Percentiles rank a stretch among this genome's conserved stretches.
These are phyloP conservation scores for Cercophora scortea DNA, from an alignment of 495 filamentous ascomycete species.

Conservation along the genomic window DNA sequence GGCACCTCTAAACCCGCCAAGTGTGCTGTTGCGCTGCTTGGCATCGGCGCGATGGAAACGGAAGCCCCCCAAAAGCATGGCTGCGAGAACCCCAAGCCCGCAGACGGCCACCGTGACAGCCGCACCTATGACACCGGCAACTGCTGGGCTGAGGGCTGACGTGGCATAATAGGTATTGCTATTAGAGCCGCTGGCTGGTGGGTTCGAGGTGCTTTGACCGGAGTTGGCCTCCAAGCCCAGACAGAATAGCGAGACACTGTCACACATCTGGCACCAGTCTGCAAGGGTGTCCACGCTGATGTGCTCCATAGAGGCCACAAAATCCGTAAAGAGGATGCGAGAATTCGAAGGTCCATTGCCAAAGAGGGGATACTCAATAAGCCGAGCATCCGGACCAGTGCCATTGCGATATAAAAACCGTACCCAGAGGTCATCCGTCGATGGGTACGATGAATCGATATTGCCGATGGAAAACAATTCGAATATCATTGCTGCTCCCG, in stretches of 20 bases:
- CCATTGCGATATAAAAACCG: conserved; percentile 34
- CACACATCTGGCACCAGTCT: conserved; percentile 27
- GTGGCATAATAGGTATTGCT: neutral
- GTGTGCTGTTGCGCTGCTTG: conserved; percentile 12
- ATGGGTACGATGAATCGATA: conserved; percentile 13
- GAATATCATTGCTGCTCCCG: conserved; percentile 33
- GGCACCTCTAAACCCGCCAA: conserved; percentile 30
- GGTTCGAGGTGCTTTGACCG: neutral
- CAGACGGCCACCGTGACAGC: conserved; percentile 18
- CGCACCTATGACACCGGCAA: conserved; percentile 33
- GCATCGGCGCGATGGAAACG: conserved; percentile 15
- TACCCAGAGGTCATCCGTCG: conserved; percentile 22
- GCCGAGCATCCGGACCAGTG: conserved; percentile 11
- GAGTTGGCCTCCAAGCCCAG: conserved; percentile 1
- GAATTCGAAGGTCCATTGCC: conserved; percentile 17
- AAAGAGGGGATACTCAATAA: conserved; percentile 25
- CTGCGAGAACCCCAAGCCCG: conserved; percentile 10
- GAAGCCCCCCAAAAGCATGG: conserved; percentile 21
- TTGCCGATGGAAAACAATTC: conserved; percentile 31
- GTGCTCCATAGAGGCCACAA: conserved; percentile 13
- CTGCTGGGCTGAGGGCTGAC: conserved; percentile 14
- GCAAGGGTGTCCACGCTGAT: conserved; percentile 15
- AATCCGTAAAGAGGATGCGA: conserved; percentile 19
- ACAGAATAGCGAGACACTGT: conserved; percentile 22
- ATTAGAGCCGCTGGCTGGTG: neutral